Percentiles rank a stretch among this genome's conserved stretches.
These are phyloP conservation scores for Colletotrichum tamarilloi DNA, from an alignment of 2,329 filamentous ascomycete species.

Conservation along the genomic window DNA sequence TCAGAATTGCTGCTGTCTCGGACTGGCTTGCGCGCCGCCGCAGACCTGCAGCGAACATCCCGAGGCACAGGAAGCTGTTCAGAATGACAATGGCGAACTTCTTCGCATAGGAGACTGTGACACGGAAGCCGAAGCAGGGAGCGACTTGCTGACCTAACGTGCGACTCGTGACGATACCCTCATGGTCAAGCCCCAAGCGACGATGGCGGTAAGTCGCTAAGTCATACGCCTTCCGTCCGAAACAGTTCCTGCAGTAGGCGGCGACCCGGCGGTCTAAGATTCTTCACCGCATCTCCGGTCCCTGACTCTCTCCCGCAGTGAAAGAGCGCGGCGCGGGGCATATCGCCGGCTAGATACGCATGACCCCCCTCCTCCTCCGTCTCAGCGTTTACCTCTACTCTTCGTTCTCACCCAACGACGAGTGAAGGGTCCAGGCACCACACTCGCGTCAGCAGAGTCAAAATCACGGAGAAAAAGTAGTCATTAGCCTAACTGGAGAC, in stretches of 20 bases:
- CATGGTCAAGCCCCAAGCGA: conserved; percentile 8
- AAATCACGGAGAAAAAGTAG: not conserved
- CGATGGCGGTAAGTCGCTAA: conserved; percentile 1
- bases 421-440: conserved; percentile 12
- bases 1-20: not conserved
- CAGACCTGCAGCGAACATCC: not conserved
- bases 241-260: conserved; percentile 33
- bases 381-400: not conserved
- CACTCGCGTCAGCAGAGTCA: conserved; percentile 2
- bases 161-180: conserved; percentile 31
- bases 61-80: conserved; percentile 20
- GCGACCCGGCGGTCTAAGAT: not conserved
- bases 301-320: conserved; percentile 20
- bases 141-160: not conserved
- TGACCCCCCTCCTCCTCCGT: conserved; percentile 15
- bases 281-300: conserved; percentile 32
- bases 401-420: not conserved
- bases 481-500: not conserved
- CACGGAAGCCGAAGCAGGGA: not conserved
- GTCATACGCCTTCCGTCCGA: conserved; percentile 21
- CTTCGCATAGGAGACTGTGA: not conserved
- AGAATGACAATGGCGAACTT: not conserved
- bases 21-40: not conserved
- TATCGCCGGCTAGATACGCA: conserved; percentile 4
- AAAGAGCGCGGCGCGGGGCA: not conserved